Conservation (phyloP, 495 filamentous ascomycete genomes). For the Penicillium arizonense region DNA sequence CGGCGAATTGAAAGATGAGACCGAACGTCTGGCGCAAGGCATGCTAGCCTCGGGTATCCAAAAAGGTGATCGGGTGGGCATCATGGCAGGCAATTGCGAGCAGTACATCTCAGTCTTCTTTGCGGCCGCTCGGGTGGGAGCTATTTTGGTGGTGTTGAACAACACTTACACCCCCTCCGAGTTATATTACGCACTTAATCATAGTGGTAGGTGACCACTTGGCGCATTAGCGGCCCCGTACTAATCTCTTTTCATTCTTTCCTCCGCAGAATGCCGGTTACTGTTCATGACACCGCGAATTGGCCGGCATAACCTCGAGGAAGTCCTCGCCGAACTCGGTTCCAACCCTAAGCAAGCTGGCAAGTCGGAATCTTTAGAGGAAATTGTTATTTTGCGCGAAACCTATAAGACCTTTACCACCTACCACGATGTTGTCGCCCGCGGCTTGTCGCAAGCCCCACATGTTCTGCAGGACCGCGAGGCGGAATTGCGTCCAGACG, state of each 20-base stretch:
- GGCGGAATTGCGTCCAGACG: slow-evolving; percentile 51
- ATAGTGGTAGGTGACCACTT: slow-evolving; percentile 49
- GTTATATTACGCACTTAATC: slow-evolving; percentile 59
- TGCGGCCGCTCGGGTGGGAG: slow-evolving; percentile 62
- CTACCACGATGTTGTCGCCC: slow-evolving; percentile 47
- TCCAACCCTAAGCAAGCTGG: slow-evolving; percentile 32
- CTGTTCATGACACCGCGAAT: slow-evolving; percentile 65
- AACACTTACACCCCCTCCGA: slow-evolving; percentile 69
- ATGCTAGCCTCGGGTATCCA: slow-evolving; percentile 58
- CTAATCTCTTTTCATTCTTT: background rate
- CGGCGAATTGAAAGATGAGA: slow-evolving; percentile 58
- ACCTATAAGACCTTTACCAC: slow-evolving; percentile 47
- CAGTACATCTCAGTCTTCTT: slow-evolving; percentile 70
- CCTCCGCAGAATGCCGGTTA: slow-evolving; percentile 51
- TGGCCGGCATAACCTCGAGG: slow-evolving; percentile 52
- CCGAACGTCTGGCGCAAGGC: slow-evolving; percentile 56
- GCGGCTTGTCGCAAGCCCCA: slow-evolving; percentile 30
- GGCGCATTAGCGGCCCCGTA: background rate
- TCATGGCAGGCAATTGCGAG: slow-evolving; percentile 72
- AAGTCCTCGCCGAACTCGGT: slow-evolving; percentile 51
- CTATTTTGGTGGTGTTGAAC: slow-evolving; percentile 66
- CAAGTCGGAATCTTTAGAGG: slow-evolving; percentile 34
- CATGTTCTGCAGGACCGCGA: slow-evolving; percentile 44
- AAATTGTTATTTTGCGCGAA: slow-evolving; percentile 56
- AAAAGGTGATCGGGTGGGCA: slow-evolving; percentile 62